Evolutionary conservation across 306 rosid genomes (phyloP).

Genomic region (Heteromeles arbutifolia): DNA sequence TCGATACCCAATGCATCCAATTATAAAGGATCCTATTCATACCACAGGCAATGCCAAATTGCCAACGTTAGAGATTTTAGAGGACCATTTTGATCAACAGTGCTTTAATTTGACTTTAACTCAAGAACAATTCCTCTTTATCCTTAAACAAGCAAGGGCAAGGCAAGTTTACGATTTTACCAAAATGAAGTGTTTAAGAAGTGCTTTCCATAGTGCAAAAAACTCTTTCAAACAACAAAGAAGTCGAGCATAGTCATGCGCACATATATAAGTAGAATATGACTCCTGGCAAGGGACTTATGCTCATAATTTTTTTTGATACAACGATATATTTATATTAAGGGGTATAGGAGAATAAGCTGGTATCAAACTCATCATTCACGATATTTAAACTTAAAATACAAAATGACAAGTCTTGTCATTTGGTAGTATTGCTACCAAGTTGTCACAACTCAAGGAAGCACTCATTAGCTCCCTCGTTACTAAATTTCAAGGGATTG

Average conservation of each 20-base stretch:
- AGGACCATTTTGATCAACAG: not conserved
- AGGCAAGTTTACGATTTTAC: not conserved
- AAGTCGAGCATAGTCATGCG: not conserved
- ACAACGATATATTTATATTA: too few relatives aligned
- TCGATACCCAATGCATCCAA: not conserved
- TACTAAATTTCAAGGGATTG: too few relatives aligned
- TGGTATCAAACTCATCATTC: too few relatives aligned
- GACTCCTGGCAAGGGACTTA: not conserved
- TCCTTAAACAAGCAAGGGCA: not conserved
- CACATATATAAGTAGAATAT: not conserved
- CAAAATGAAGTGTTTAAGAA: too few relatives aligned
- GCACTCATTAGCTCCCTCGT: not conserved
- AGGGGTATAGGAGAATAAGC: too few relatives aligned
- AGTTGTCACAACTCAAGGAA: not conserved
- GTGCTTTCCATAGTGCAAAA: not conserved
- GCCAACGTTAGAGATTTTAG: not conserved
- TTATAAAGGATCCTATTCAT: not conserved
- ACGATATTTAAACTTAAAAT: not conserved
- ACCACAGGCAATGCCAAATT: not conserved
- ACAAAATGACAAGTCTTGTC: not conserved
- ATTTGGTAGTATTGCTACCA: not conserved
- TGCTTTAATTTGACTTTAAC: not conserved
- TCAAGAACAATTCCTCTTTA: not conserved
- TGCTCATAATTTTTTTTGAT: too few relatives aligned
- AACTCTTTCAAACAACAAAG: not conserved